Evolutionary conservation across 192 early-diverging fungal species (phyloP).

Genomic region (Rhizoclosmatium globosum): DNA sequence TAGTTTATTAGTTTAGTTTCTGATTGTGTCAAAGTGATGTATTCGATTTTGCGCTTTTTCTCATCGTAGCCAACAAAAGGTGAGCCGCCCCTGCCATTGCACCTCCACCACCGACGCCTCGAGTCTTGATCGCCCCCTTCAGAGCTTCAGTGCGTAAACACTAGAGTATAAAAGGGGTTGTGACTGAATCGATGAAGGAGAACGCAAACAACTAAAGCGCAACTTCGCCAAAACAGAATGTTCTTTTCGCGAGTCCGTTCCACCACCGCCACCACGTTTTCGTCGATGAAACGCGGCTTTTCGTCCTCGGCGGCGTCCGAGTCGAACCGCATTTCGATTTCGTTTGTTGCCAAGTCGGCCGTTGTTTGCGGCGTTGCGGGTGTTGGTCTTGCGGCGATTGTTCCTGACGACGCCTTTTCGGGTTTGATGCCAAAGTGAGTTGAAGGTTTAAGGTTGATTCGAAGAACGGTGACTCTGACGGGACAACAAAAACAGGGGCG

Average conservation of each 20-base stretch:
- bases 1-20: no score
- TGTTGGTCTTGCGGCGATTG: slow-evolving; percentile 10
- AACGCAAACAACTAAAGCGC: neutral
- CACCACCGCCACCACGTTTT: slow-evolving; percentile 38
- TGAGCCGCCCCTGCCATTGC: neutral
- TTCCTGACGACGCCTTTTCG: slow-evolving; percentile 13
- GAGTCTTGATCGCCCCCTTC: no score
- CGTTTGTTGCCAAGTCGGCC: slow-evolving; percentile 21
- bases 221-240: neutral
- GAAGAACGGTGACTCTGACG: slow-evolving; percentile 35
- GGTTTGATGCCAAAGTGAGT: slow-evolving; percentile 19
- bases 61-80: neutral
- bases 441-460: neutral
- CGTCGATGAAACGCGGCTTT: slow-evolving; percentile 55
- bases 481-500: slow-evolving; percentile 17
- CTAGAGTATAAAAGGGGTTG: no score
- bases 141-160: no score
- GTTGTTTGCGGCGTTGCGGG: slow-evolving; percentile 20
- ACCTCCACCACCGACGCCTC: no score
- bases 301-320: slow-evolving; percentile 37
- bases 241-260: neutral
- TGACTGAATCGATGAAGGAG: no score
- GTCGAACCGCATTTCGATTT: slow-evolving; percentile 2
- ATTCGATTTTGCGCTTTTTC: neutral
- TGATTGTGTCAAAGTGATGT: no score